Base-by-base conservation (phyloP, 257 asterid genomes). In the Solanum piurae region DNA sequence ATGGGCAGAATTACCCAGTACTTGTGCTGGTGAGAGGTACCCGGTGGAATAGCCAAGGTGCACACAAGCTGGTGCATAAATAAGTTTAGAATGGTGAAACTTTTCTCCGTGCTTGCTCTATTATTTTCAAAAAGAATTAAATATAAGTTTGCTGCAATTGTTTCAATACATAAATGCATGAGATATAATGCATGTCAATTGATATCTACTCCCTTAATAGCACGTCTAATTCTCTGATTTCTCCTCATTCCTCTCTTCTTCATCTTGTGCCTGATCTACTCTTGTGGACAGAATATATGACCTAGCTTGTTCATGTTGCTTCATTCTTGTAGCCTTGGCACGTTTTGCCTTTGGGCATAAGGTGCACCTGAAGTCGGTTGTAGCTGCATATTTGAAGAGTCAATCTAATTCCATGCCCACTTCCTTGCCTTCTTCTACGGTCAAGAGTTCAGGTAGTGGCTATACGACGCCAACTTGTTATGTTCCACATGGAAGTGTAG, bases 291-390 rank as follows among this genome's bases (percentile, higher is more conserved):
- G 38, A 44, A 44, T 7, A 16, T 79, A 27, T 79, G 37, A 77
- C 37, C 52, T 42, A 25, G 37, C 62, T 79, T n/a, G 66, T 44
- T 79, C 60, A 42, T 44, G 62, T 79, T 79, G 64, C 38, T 40
- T 60, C 13, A 44, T 4, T 44, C 13, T 71, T 92, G 92, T 97
- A 97, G 99, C 99, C 87, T 93, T 97, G 84, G 92, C 99, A 49
- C 99, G 98, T 84, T 96, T 97, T 91, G 98, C 99, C 90, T 97
- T 97, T 92, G 98, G 98, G 91, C 98, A 95, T 91, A 94, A 93
- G 90, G 94, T 92, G 91, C 98, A 97, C 92, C 91, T 97, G 86
- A 97, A 96, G 93, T 92, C 94, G 76, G 96, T 93, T 73, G 99
- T 98, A 91, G 98, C 99, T 89, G 95, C 96, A 44, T 93, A 92